A percentile compares a stretch with the other conserved stretches of the same genome.
These are phyloP conservation scores for Plenodomus biglobosus DNA, from an alignment of 2,329 filamentous ascomycete genomes.

Conservation along the genomic window DNA sequence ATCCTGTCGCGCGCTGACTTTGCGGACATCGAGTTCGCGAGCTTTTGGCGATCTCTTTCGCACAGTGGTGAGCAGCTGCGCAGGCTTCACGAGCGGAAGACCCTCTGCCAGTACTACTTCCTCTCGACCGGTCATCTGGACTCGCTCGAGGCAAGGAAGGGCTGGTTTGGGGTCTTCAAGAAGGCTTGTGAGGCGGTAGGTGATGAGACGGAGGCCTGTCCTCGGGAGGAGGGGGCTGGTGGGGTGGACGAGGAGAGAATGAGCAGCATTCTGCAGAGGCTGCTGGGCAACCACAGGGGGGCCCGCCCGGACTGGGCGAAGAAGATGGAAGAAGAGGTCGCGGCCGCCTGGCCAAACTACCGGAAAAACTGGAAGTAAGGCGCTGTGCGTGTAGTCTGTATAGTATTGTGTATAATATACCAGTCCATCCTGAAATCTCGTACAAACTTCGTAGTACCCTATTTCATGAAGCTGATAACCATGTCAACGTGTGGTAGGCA, in stretches of 20 bases:
- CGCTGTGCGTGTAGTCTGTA: no score
- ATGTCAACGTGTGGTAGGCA: no score
- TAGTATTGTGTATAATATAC: no score
- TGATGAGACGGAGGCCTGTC: no score
- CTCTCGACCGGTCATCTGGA: not conserved
- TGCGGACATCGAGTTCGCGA: not conserved
- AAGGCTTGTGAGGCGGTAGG: not conserved
- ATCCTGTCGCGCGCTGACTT: not conserved
- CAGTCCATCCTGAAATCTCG: no score
- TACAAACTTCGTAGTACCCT: no score
- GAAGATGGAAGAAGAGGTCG: not conserved
- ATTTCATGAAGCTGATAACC: no score
- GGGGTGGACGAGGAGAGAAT: not conserved
- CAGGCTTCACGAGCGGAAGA: not conserved
- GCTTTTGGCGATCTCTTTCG: not conserved
- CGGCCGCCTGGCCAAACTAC: not conserved
- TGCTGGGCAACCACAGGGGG: not conserved
- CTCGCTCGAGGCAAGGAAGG: not conserved
- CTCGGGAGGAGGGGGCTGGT: not conserved
- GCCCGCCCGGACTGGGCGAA: not conserved
- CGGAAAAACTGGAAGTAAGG: not conserved
- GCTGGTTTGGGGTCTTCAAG: not conserved
- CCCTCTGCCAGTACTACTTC: not conserved
- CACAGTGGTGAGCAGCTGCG: no score
- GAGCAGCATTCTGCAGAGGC: not conserved